phyloP scores from a whole-genome alignment of 306 rosid genomes.

The Vigna nakashimae region DNA sequence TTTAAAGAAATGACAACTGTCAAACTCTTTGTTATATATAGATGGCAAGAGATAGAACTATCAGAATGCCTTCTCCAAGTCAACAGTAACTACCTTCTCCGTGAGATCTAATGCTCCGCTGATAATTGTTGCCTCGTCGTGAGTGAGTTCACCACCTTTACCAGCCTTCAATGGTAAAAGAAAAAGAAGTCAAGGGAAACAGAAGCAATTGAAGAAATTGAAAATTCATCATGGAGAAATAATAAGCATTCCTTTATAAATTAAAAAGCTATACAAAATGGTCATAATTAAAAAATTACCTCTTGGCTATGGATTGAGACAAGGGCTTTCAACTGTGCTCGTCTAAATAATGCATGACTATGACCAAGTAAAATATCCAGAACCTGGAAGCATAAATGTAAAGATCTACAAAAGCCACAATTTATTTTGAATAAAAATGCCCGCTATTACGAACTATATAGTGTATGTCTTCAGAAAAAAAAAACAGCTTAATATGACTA shows the following conservation, averaged over 20 bases:
- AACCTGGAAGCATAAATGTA: constrained; percentile 62
- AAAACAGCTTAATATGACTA: constrained; percentile 13
- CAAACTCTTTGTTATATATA: background rate
- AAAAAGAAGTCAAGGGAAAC: constrained; percentile 34
- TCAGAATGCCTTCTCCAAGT: constrained; percentile 24
- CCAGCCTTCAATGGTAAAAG: constrained; percentile 71
- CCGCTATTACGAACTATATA: background rate
- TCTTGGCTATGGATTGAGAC: constrained; percentile 90
- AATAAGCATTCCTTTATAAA: constrained; percentile 21
- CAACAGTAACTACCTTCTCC: constrained; percentile 64
- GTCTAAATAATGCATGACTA: constrained; percentile 79
- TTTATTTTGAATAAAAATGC: constrained; percentile 16
- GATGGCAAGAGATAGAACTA: background rate
- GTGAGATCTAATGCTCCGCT: constrained; percentile 96
- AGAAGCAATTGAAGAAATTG: constrained; percentile 7
- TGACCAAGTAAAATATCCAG: constrained; percentile 85
- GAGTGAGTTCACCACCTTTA: constrained; percentile 97
- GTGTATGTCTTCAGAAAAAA: constrained; percentile 8
- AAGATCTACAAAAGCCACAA: constrained; percentile 41
- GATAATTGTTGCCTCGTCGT: constrained; percentile 90
- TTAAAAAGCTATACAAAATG: constrained; percentile 52
- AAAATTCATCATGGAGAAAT: constrained; percentile 32
- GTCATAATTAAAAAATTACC: constrained; percentile 69
- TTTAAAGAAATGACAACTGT: constrained; percentile 16
- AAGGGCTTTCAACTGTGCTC: constrained; percentile 94